These are phyloP conservation scores for Mycena capillaripes DNA, from an alignment of 768 basidiomycete genomes.

Conservation along the genomic window DNA sequence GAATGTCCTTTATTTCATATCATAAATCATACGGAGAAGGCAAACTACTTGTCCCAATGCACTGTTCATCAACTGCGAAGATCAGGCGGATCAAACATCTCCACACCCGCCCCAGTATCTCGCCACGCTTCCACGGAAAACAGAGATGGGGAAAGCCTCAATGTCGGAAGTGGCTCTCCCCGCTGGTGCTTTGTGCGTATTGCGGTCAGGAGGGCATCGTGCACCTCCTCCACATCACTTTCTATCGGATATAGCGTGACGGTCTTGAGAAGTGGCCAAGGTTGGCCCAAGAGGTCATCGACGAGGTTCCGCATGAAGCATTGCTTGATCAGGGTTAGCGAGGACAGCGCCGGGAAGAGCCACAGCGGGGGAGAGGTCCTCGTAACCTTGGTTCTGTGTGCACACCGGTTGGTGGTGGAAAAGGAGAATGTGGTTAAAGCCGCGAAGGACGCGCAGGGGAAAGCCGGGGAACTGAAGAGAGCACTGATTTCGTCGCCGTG, in stretches of 20 bases:
- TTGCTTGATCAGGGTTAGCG: not conserved
- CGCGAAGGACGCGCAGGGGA: not conserved
- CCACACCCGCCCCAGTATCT: not conserved
- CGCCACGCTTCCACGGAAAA: not conserved
- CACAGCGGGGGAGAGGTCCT: not conserved
- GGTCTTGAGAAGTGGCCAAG: too few species aligned
- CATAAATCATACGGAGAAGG: too few species aligned
- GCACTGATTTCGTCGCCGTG: not conserved
- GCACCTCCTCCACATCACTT: too few species aligned
- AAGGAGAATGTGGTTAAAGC: not conserved
- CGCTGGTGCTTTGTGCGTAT: too few species aligned
- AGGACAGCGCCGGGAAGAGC: conserved; percentile 4
- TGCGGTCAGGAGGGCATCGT: too few species aligned
- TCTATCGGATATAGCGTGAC: too few species aligned
- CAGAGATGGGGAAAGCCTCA: not conserved
- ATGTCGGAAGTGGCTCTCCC: not conserved
- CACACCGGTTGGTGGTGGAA: not conserved
- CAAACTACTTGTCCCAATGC: too few species aligned
- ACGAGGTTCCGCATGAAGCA: conserved; percentile 4
- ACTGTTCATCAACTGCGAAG: too few species aligned
- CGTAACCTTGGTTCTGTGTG: not conserved
- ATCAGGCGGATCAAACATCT: not conserved
- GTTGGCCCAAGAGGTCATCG: not conserved
- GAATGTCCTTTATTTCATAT: too few species aligned
- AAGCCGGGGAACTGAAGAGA: not conserved